Evolutionary conservation across 306 rosid species (phyloP), one percentile per base, ranked within the genome.

Genomic region (Vigna mungo): DNA sequence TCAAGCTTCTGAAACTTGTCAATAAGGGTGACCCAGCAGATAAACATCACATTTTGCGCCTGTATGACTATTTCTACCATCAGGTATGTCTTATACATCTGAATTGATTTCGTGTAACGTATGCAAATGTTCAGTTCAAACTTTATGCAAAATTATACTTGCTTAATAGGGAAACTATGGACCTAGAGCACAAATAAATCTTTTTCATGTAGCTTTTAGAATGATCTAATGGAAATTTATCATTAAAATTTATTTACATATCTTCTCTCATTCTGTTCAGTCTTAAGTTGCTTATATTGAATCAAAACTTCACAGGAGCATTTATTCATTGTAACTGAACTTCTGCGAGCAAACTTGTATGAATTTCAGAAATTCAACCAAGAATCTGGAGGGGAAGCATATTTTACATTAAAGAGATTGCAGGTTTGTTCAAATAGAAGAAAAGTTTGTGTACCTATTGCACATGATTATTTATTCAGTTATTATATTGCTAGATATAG

Each of bases 321-420:
- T 88, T 96, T 96, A 63, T 92, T 96, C 82, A 88, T 96, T 54
- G 98, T 93, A 68, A 91, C 98, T 6, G 99, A 96, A 82, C 97
- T 92, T 79, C 94, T 96, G 47, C 90, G 92, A 60, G 89, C 99
- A 70, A 96, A 96, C 83, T 85, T 96, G 37, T 96, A 96, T 30
- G 99, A 96, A 77, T 96, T 92, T 89, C 99, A 88, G 82, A 92
- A 96, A 41, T 92, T 92, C 89, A 92, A 87, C 84, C 93, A 87
- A 81, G 99, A 96, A 88, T 91, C 99, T 76, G 94, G 94, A 37
- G 96, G 85, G 20, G 98, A 91, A 81, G 85, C 83, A 30, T 96
- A 96, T 83, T 96, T 96, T 82, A 92, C 98, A 36, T 27, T 87
- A 80, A 81, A 72, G 58, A 89, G 99, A 75, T 85, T 96, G 84